A percentile compares a stretch with the other conserved stretches of the same genome.
Evolutionary conservation across 108 stramenopile genomes (phyloP).

Genomic region (Bacterosira constricta): DNA sequence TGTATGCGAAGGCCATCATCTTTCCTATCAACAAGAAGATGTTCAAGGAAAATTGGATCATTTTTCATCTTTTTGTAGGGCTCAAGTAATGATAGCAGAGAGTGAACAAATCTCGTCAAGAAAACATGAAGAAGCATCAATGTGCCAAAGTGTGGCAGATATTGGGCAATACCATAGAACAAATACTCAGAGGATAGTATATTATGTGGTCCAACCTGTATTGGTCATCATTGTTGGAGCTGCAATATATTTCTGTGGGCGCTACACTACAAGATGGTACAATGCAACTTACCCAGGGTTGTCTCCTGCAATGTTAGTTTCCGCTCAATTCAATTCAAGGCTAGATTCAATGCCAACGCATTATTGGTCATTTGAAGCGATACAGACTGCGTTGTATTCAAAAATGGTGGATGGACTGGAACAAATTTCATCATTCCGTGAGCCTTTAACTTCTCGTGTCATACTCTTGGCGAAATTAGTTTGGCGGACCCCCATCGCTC

Average conservation of each 20-base stretch:
- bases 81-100: not conserved
- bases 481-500: not conserved
- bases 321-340: not conserved
- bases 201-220: not conserved
- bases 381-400: too few relatives aligned
- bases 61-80: constrained; percentile 17
- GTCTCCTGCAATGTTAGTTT: not conserved
- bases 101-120: not conserved
- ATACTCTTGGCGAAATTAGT: not conserved
- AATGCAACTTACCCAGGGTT: not conserved
- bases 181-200: too few relatives aligned
- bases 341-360: not conserved
- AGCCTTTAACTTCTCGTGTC: not conserved
- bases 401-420: not conserved
- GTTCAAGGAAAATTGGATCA: not conserved
- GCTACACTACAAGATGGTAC: not conserved
- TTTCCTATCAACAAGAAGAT: not conserved
- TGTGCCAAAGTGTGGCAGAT: not conserved
- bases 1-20: not conserved
- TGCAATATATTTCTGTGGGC: not conserved
- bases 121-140: not conserved
- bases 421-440: not conserved
- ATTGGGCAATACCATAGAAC: too few relatives aligned
- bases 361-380: not conserved
- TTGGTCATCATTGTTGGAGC: not conserved